Evolutionary conservation across 306 rosid species (phyloP).

Genomic region (Malus domestica): ASM211411v1 NC_041796.1:28934001-28934500

Average conservation of each 20-base stretch:
- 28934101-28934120: no score
- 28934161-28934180: conserved; percentile 60
- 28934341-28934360: conserved; percentile 63
- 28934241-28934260: conserved; percentile 86
- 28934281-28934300: conserved; percentile 80
- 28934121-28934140: neutral
- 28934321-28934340: conserved; percentile 94
- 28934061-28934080: no score
- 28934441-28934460: neutral
- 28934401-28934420: no score
- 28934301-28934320: conserved; percentile 82
- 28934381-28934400: neutral
- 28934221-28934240: conserved; percentile 66
- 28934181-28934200: conserved; percentile 52
- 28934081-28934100: no score
- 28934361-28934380: conserved; percentile 72
- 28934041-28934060: no score
- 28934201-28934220: conserved; percentile 78
- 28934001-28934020: no score
- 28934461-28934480: neutral
- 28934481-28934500: conserved; percentile 35
- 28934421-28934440: no score
- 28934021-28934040: no score
- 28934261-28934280: conserved; percentile 86
- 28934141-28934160: conserved; percentile 64